Percentiles rank a stretch among this genome's conserved stretches.
Evolutionary conservation across 1,284 basidiomycete genomes (phyloP).

Genomic region (Cutaneotrichosporon sp.): DNA sequence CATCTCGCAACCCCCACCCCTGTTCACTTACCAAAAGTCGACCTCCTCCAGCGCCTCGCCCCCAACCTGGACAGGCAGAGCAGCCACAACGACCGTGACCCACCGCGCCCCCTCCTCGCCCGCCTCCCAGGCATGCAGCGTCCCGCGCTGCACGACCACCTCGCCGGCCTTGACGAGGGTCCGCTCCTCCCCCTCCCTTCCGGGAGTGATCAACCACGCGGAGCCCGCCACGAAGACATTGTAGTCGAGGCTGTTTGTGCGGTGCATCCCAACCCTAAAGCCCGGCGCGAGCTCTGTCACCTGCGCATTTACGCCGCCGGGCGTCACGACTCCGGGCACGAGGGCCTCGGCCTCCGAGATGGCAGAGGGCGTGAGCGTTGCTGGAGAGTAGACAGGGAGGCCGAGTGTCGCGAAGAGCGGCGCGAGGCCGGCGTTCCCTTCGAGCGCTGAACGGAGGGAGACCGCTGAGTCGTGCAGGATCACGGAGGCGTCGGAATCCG

Average conservation of each 20-base stretch:
- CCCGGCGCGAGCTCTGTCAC: conserved; percentile 47
- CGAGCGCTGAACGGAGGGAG: conserved; percentile 26
- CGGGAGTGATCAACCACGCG: conserved; percentile 40
- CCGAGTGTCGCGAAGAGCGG: conserved; percentile 39
- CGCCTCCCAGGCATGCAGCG: conserved; percentile 51
- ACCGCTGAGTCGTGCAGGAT: conserved; percentile 28
- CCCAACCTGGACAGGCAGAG: conserved; percentile 37
- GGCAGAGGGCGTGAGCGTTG: conserved; percentile 24
- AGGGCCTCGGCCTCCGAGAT: conserved; percentile 27
- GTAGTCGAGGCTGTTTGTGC: conserved; percentile 48
- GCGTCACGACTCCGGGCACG: conserved; percentile 33
- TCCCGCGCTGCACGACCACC: conserved; percentile 50
- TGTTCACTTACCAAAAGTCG: conserved; percentile 25
- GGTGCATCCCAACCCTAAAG: conserved; percentile 40
- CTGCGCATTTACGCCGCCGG: conserved; percentile 43
- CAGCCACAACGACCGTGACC: conserved; percentile 45
- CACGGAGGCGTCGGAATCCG: conserved; percentile 33
- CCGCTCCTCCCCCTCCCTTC: conserved; percentile 27
- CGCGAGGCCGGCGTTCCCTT: conserved; percentile 32
- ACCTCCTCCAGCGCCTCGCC: conserved; percentile 41
- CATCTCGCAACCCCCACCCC: no score
- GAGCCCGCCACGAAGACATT: conserved; percentile 44
- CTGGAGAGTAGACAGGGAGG: conserved; percentile 32
- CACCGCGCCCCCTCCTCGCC: conserved; percentile 46
- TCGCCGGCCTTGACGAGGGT: conserved; percentile 44